These are phyloP conservation scores for Colletotrichum tropicicola DNA, from an alignment of 2,329 filamentous ascomycete species.

Conservation along the genomic window DNA sequence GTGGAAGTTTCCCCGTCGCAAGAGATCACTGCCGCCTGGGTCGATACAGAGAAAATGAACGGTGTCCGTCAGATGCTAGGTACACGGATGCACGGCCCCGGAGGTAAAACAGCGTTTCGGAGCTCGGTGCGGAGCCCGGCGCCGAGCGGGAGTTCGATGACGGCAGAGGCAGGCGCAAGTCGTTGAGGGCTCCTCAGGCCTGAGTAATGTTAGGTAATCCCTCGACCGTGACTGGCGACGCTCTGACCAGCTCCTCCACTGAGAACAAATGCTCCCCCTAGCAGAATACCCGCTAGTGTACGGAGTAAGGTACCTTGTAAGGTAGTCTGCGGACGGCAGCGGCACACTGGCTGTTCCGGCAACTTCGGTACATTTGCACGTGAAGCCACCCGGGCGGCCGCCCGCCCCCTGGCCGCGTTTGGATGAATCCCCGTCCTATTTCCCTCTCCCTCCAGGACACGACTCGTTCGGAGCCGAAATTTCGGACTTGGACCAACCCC, in stretches of 20 bases:
- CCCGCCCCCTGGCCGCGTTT: not conserved
- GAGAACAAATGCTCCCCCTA: not conserved
- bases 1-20: not conserved
- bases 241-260: not conserved
- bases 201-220: slow-evolving; percentile 16
- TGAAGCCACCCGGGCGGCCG: not conserved
- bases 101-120: slow-evolving; percentile 1
- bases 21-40: not conserved
- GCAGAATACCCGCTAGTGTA: not conserved
- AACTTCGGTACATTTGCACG: not conserved
- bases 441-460: too few relatives aligned
- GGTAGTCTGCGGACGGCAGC: too few relatives aligned
- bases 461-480: not conserved
- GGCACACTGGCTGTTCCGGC: not conserved
- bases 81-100: not conserved
- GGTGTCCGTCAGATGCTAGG: not conserved
- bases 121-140: slow-evolving; percentile 18
- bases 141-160: not conserved
- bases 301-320: too few relatives aligned
- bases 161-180: too few relatives aligned
- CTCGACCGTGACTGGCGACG: slow-evolving; percentile 1
- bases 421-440: too few relatives aligned
- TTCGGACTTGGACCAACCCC: not conserved
- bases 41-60: not conserved
- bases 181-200: too few relatives aligned